Base-by-base conservation (phyloP, 331 rosid genomes). In the Cydonia oblonga region DNA sequence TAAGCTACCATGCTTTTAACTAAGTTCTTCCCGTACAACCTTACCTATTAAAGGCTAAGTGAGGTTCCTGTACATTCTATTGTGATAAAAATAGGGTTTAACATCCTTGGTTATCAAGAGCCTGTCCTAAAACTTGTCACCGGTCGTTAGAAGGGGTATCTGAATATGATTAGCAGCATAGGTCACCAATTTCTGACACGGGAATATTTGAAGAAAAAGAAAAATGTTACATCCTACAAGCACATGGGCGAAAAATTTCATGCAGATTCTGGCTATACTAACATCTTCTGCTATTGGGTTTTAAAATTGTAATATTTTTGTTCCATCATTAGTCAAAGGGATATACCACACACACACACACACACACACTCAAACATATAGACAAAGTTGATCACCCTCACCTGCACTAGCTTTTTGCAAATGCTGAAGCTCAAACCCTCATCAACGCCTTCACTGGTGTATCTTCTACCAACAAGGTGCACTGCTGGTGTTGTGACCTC, bases 391-490 rank as follows among this genome's bases (percentile, higher is more conserved):
- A 75, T 25, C 62, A 77, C 22, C 30, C 91, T 82, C 80, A 95
- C 99, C 97, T 95, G 96, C 65, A 89, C 99, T 25, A 95, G 86
- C 82, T 79, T 90, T 86, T 86, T 86, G 90, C 99, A 95, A 59
- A 91, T 84, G 76, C 75, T 84, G 88, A 95, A 95, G 93, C 97
- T 95, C 89, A 90, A 79, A 70, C 86, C 81, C 71, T 86, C 96
- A 35, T 86, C 93, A 25, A 83, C 80, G 23, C 96, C 90, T 12
- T 91, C 97, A 70, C 90, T 81, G 74, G 73, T 22, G 57, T 78
- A 83, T 73, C 85, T 86, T 87, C 89, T 70, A 78, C 77, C 83
- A 12, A 77, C 85, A 28, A 58, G 72, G 69, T 64, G 77, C 69
- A 78, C 81, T 1, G 77, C 58, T 32, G 87, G 81, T 76, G 62